phyloP scores from a whole-genome alignment of 176 grass and related monocot species.

The Guadua angustifolia region DNA sequence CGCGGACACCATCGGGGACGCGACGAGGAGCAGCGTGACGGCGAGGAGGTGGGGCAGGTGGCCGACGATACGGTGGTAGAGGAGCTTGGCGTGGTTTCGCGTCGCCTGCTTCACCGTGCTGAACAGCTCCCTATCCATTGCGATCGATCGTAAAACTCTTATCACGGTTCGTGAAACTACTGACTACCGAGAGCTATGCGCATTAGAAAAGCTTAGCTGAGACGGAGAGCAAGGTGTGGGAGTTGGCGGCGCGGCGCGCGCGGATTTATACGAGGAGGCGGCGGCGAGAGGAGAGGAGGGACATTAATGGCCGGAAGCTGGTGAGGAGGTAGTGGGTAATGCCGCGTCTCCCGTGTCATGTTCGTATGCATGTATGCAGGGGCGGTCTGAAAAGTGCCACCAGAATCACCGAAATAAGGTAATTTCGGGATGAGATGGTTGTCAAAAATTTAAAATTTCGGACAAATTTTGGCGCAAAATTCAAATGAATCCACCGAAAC shows the following conservation, averaged over 20 bases:
- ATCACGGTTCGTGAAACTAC: not conserved
- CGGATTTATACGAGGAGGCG: slow-evolving; percentile 32
- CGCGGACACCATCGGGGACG: not conserved
- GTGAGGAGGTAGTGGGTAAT: slow-evolving; percentile 44
- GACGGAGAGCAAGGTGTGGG: not conserved
- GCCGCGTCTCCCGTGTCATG: not conserved
- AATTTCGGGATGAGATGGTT: too few species aligned
- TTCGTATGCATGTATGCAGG: too few species aligned
- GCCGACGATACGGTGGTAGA: slow-evolving; percentile 30
- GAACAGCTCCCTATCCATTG: slow-evolving; percentile 38
- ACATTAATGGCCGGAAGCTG: slow-evolving; percentile 20
- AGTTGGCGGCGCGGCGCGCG: not conserved
- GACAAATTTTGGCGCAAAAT: too few species aligned
- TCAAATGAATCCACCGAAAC: too few species aligned
- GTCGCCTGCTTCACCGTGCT: slow-evolving; percentile 28
- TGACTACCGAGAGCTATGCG: not conserved
- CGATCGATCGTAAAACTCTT: not conserved
- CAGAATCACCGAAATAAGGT: too few species aligned
- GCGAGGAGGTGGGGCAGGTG: slow-evolving; percentile 35
- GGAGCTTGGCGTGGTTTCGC: slow-evolving; percentile 38
- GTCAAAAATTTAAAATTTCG: too few species aligned
- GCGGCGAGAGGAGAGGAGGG: not conserved
- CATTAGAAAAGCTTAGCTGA: not conserved
- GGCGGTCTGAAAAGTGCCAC: too few species aligned
- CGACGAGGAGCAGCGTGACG: slow-evolving; percentile 24